These are phyloP conservation scores for Alternaria sp. DNA, from an alignment of 2,329 filamentous ascomycete species.

Conservation along the genomic window DNA sequence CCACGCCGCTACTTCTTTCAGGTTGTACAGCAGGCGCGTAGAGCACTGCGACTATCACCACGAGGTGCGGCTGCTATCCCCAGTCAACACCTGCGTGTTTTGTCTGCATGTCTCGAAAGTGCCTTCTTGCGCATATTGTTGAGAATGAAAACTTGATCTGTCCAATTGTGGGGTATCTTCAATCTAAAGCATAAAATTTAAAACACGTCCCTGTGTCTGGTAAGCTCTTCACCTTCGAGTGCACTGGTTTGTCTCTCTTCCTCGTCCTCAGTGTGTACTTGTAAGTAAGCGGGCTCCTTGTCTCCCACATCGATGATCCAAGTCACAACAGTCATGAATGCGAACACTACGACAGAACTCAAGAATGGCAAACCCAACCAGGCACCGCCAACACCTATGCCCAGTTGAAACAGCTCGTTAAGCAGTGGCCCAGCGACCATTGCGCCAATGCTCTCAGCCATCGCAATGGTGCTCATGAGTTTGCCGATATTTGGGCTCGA, in stretches of 20 bases:
- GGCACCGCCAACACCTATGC: slow-evolving; percentile 55
- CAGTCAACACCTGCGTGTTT: neutral
- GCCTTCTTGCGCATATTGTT: neutral
- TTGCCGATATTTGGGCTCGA: slow-evolving; percentile 55
- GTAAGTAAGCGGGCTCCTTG: slow-evolving; percentile 29
- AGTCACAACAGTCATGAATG: slow-evolving; percentile 35
- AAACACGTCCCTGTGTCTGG: neutral
- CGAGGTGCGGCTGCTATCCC: neutral
- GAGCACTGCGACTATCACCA: neutral
- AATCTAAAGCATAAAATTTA: neutral
- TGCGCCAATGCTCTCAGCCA: slow-evolving; percentile 57
- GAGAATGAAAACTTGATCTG: neutral
- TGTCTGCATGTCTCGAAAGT: neutral
- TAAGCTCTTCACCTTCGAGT: slow-evolving; percentile 18
- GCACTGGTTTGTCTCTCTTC: slow-evolving; percentile 20
- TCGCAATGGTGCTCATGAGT: slow-evolving; percentile 59
- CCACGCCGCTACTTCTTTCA: neutral
- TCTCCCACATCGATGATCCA: slow-evolving; percentile 39
- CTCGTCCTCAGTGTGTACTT: slow-evolving; percentile 28
- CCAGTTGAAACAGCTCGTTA: slow-evolving; percentile 57
- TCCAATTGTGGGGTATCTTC: neutral
- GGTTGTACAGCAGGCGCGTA: neutral
- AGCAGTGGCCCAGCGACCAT: slow-evolving; percentile 59
- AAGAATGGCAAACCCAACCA: slow-evolving; percentile 60
- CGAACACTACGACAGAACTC: slow-evolving; percentile 33